These are phyloP conservation scores for Scheffersomyces illinoinensis DNA, from an alignment of 1,139 yeast species.

Conservation along the genomic window DNA sequence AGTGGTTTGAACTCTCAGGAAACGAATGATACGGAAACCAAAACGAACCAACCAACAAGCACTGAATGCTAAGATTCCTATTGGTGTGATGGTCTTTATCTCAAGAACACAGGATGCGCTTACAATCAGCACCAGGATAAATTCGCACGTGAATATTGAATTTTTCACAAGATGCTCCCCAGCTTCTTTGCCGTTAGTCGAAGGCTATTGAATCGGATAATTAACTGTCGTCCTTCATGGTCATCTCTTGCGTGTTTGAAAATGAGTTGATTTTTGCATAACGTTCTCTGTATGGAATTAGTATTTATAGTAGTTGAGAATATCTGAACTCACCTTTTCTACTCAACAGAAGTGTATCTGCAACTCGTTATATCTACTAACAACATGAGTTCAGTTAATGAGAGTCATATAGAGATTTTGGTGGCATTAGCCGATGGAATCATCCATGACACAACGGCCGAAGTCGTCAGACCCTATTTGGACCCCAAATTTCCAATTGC, in stretches of 20 bases:
- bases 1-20: background rate
- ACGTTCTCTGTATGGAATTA: background rate
- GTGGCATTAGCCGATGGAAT: slow-evolving; percentile 36
- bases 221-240: background rate
- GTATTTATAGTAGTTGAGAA: background rate
- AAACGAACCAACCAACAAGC: background rate
- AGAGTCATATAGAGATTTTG: slow-evolving; percentile 27
- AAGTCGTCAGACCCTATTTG: slow-evolving; percentile 27
- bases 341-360: background rate
- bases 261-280: background rate
- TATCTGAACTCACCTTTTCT: background rate
- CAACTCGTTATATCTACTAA: background rate
- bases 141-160: background rate
- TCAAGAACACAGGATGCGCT: background rate
- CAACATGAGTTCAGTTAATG: slow-evolving; percentile 13
- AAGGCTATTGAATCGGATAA: background rate
- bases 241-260: background rate
- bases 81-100: background rate
- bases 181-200: background rate
- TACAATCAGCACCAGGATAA: background rate
- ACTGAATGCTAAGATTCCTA: background rate
- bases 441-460: slow-evolving; percentile 34
- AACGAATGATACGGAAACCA: background rate
- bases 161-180: background rate
- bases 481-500: slow-evolving; percentile 28